Evolutionary conservation across 306 rosid genomes (phyloP).

Genomic region (Begonia masoniana): DNA sequence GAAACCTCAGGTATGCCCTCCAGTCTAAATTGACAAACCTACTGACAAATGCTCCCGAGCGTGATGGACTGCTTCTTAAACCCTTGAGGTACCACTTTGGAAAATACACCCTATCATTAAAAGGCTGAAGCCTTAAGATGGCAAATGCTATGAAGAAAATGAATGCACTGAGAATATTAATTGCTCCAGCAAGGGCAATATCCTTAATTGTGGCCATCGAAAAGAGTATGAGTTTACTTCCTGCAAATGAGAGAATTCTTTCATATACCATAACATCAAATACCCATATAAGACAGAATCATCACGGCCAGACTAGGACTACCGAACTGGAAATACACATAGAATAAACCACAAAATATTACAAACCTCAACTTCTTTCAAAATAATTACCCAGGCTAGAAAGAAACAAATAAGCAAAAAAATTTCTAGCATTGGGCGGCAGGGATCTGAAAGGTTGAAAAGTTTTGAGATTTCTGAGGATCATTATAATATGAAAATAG

Average conservation of each 20-base stretch:
- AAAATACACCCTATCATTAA: slow-evolving; percentile 89
- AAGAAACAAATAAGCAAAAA: neutral
- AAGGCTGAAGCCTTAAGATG: slow-evolving; percentile 86
- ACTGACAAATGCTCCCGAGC: slow-evolving; percentile 54
- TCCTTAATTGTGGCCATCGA: slow-evolving; percentile 71
- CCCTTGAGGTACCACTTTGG: slow-evolving; percentile 92
- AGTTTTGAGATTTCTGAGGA: too few relatives aligned
- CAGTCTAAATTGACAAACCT: slow-evolving; percentile 82
- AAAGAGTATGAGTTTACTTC: slow-evolving; percentile 7
- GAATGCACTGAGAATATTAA: slow-evolving; percentile 66
- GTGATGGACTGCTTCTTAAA: slow-evolving; percentile 62
- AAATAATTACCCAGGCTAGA: neutral
- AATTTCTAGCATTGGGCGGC: neutral
- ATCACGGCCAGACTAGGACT: too few relatives aligned
- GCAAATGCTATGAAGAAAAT: slow-evolving; percentile 73
- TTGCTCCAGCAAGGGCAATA: slow-evolving; percentile 60
- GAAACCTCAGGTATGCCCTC: slow-evolving; percentile 52
- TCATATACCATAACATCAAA: neutral
- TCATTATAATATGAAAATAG: too few relatives aligned
- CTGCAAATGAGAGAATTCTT: slow-evolving; percentile 18
- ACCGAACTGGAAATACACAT: too few relatives aligned
- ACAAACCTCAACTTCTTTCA: neutral
- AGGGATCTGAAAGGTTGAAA: too few relatives aligned
- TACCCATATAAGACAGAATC: neutral
- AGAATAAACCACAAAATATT: too few relatives aligned